A percentile compares a stretch with the other conserved stretches of the same genome.
Evolutionary conservation across 495 filamentous ascomycete genomes (phyloP).

Genomic region (Xylaria acuta): DNA sequence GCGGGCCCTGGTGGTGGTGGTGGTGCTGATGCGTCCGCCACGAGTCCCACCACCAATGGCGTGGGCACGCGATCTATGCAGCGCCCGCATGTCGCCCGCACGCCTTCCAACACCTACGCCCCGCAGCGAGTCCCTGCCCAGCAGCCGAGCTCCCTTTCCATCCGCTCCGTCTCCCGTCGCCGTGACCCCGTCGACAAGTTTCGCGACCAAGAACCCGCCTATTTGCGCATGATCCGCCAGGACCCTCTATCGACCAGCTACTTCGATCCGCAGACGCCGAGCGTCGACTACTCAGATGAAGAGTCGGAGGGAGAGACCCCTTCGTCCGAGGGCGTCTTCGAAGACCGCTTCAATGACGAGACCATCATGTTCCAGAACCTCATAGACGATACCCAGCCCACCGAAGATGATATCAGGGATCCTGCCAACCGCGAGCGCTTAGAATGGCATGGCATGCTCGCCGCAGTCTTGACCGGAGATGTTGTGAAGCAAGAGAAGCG

Average conservation of each 20-base stretch:
- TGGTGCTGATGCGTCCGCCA: conserved; percentile 24
- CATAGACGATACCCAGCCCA: conserved; percentile 85
- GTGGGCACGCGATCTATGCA: conserved; percentile 31
- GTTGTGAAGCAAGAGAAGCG: conserved; percentile 98
- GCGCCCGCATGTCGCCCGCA: conserved; percentile 44
- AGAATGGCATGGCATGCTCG: conserved; percentile 98
- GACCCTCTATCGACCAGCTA: conserved; percentile 74
- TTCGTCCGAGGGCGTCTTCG: conserved; percentile 79
- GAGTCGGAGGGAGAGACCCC: conserved; percentile 87
- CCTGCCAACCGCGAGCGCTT: conserved; percentile 87
- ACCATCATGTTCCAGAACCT: conserved; percentile 85
- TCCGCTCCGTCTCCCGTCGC: conserved; percentile 76
- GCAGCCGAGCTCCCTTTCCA: conserved; percentile 46
- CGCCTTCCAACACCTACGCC: conserved; percentile 58
- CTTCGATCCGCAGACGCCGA: conserved; percentile 72
- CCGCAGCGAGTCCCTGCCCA: conserved; percentile 48
- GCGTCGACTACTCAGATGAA: conserved; percentile 74
- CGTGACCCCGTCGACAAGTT: conserved; percentile 78
- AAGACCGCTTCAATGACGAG: conserved; percentile 88
- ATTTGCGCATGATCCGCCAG: conserved; percentile 55
- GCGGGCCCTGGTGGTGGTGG: not conserved
- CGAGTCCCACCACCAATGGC: conserved; percentile 35
- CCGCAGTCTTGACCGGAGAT: conserved; percentile 92
- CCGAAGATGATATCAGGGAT: conserved; percentile 85
- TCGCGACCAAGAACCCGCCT: conserved; percentile 56